Conservation (phyloP, 495 filamentous ascomycete species). For the Letharia columbiana region DNA sequence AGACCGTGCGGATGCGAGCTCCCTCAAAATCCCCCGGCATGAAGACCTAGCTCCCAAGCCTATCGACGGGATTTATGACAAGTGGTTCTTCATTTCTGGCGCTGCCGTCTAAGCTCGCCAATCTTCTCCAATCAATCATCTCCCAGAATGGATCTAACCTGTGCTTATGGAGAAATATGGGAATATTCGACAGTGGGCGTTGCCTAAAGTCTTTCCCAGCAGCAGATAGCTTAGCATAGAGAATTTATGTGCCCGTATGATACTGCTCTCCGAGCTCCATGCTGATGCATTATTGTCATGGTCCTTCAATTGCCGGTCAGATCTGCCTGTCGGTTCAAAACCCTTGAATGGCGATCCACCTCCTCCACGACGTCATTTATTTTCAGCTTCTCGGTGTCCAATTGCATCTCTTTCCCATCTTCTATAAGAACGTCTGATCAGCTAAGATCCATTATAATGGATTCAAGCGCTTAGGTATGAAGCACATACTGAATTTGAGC, state of each 20-base stretch:
- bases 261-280: background rate
- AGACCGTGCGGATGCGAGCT: slow-evolving; percentile 50
- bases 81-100: slow-evolving; percentile 99
- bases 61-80: slow-evolving; percentile 95
- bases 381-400: slow-evolving; percentile 74
- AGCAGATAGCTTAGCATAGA: slow-evolving; percentile 9
- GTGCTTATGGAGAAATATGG: background rate
- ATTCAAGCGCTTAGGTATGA: background rate
- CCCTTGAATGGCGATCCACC: slow-evolving; percentile 78
- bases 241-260: background rate
- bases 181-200: background rate
- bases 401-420: slow-evolving; percentile 41
- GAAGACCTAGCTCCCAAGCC: slow-evolving; percentile 76
- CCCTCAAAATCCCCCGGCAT: slow-evolving; percentile 30
- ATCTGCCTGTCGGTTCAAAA: slow-evolving; percentile 71
- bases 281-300: background rate
- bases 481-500: slow-evolving; percentile 73
- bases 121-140: background rate
- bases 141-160: background rate
- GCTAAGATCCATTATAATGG: background rate
- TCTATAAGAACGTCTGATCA: slow-evolving; percentile 14
- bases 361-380: slow-evolving; percentile 84
- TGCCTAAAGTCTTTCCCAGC: slow-evolving; percentile 4
- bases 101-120: slow-evolving; percentile 62
- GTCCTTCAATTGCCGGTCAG: slow-evolving; percentile 41